Base-by-base conservation (phyloP, 2,329 filamentous ascomycete genomes). In the Stemphylium vesicarium region DNA sequence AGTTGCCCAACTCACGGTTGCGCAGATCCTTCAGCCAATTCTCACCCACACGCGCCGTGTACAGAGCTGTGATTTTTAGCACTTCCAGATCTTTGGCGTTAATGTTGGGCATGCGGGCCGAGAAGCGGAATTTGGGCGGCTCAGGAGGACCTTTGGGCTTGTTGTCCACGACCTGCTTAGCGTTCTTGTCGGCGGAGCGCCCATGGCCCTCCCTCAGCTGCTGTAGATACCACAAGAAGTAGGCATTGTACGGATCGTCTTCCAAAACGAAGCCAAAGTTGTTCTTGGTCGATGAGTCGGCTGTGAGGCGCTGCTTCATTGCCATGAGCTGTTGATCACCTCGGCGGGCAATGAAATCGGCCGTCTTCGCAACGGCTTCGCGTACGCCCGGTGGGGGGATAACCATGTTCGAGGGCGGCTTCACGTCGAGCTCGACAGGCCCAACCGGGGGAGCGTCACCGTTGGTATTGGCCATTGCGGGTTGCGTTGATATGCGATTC, bases 61-160 rank as follows among this genome's bases (percentile, higher is more conserved):
- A 97, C 22, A 96, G 81, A 16, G 95, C 95, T 32, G 94, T 96
- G 70, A 96, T 78, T 60, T 83, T 84, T 54, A 88, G 79, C 20
- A 88, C 82, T 48, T 88, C 86, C 57, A 98, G 80, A 82, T 99
- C 95, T 76, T 96, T 91, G 62, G 96, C 92, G 77, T 89, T 96
- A 79, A 99, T 96, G 65, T 93, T 94, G 53, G 95, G 95, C 91
- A 98, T 96, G 73, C 93, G 90, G 65, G 95, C 93, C 51, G 92
- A 96, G 79, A 97, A 99, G 65, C 90, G 86, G 71, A 96, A 98
- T 68, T 93, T 89, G 53, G 90, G 85, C 13, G 95, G 95, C 70
- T 93, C 87, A 38, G 89, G 87, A 7, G 94, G 94, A 18, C 93
- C 94, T 75, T 90, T 85, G 38, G 91, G 88, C 72, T 90, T 92